Evolutionary conservation across 495 filamentous ascomycete species (phyloP).

Genomic region (Elasticomyces elasticus): DNA sequence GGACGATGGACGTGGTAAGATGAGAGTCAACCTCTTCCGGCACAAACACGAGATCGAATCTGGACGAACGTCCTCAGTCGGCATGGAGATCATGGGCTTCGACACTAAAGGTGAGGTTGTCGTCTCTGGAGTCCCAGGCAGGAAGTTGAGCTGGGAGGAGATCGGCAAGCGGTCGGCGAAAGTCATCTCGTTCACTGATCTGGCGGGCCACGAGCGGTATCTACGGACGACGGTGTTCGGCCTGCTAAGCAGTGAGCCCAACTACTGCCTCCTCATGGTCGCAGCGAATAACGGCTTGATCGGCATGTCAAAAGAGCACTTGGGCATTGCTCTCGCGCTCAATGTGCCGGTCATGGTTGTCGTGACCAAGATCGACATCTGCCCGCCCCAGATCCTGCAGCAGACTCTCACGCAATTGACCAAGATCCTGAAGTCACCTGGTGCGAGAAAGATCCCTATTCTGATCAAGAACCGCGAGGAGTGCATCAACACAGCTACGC

Average conservation of each 20-base stretch:
- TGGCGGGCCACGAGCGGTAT: slow-evolving; percentile 93
- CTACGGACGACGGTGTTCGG: slow-evolving; percentile 95
- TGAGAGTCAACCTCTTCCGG: slow-evolving; percentile 90
- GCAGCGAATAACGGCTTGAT: slow-evolving; percentile 95
- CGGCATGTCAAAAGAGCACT: slow-evolving; percentile 96
- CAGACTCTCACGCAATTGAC: slow-evolving; percentile 88
- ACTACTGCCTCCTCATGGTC: slow-evolving; percentile 97
- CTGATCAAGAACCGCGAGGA: slow-evolving; percentile 88
- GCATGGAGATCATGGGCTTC: slow-evolving; percentile 98
- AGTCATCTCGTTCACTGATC: slow-evolving; percentile 92
- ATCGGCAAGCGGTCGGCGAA: slow-evolving; percentile 91
- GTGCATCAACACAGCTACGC: slow-evolving; percentile 88
- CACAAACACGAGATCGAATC: slow-evolving; percentile 98
- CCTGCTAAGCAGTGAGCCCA: slow-evolving; percentile 84
- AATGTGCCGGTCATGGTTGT: slow-evolving; percentile 98
- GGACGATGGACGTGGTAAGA: slow-evolving; percentile 89
- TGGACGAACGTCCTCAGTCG: slow-evolving; percentile 88
- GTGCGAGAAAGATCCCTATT: slow-evolving; percentile 92
- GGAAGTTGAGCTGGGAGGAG: slow-evolving; percentile 93
- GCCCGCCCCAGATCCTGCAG: slow-evolving; percentile 87
- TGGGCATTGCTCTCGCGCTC: slow-evolving; percentile 86
- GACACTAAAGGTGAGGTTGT: slow-evolving; percentile 82
- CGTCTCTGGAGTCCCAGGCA: slow-evolving; percentile 65
- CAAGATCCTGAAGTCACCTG: slow-evolving; percentile 85
- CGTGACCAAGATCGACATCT: slow-evolving; percentile 98